Evolutionary conservation across 2,329 filamentous ascomycete genomes (phyloP).

Genomic region (Fusarium redolens): DNA sequence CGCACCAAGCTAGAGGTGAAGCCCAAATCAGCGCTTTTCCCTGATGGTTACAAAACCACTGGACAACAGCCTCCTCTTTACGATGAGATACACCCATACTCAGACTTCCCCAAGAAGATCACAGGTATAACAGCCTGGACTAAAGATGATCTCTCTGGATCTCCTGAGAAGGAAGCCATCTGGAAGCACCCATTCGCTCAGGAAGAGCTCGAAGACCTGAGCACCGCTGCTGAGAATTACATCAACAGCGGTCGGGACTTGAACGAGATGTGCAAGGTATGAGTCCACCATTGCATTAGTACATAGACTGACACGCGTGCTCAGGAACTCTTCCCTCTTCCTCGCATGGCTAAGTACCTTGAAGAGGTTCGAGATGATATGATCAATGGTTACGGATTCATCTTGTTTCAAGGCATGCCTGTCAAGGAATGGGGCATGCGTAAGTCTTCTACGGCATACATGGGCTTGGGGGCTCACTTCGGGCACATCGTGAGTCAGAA

Average conservation of each 20-base stretch:
- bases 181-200: constrained; percentile 79
- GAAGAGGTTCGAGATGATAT: constrained; percentile 52
- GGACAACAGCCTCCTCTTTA: constrained; percentile 80
- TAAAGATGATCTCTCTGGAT: constrained; percentile 69
- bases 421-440: constrained; percentile 78
- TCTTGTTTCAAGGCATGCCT: constrained; percentile 88
- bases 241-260: constrained; percentile 12
- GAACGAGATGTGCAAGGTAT: constrained; percentile 16
- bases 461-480: constrained; percentile 84
- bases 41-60: constrained; percentile 63
- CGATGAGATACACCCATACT: constrained; percentile 72
- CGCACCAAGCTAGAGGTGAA: neutral
- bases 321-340: constrained; percentile 53
- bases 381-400: constrained; percentile 85
- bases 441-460: constrained; percentile 85
- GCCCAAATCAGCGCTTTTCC: constrained; percentile 47
- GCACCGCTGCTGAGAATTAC: constrained; percentile 9
- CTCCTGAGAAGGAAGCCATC: constrained; percentile 62
- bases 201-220: constrained; percentile 10
- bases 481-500: constrained; percentile 91
- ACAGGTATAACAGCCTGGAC: constrained; percentile 79
- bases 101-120: constrained; percentile 77
- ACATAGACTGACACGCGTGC: neutral
- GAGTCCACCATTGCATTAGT: rapidly evolving
- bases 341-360: constrained; percentile 46